Evolutionary conservation across 495 filamentous ascomycete species (phyloP), one percentile per base, ranked within the genome.

Genomic region (Articulospora tetracladia): DNA sequence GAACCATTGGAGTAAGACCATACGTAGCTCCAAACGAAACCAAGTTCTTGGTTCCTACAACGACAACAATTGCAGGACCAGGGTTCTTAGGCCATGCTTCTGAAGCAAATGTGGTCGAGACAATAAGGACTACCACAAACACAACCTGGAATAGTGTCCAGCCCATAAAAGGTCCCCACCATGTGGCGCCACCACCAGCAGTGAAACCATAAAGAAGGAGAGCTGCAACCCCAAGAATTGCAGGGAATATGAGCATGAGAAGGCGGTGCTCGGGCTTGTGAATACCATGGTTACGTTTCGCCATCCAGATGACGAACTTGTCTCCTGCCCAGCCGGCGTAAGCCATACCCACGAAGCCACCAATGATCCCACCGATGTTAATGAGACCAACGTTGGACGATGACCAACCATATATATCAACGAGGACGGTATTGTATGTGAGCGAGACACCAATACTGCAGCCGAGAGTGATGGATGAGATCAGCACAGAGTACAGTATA

Each of bases 51-150:
- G 69, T 70, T 0, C 73, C 74, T 24, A 75, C 71, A 2, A 76
- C 73, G 2, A 71, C 65, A 22, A 73, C 74, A 30, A 76, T 59
- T 2, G 74, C 74, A 1, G 73, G 70, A 2, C 73, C 73, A 4
- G 74, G 74, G 58, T 75, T 73, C 59, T 72, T 71, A 34, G 74
- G 70, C 68, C 68, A 73, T 0, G 68, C 72, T 55, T 75, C 74
- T 2, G 74, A 62, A 0, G 74, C 72, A 34, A 75, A 76, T 1
- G 69, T 68, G 13, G 73, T 74, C 0, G 70, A 63, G 17, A 68
- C 57, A 36, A 76, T 75, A 8, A 76, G 62, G 13, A 74, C 67
- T 2, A 69, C 72, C 15, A 75, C 70, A 48, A 75, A 76, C 0
- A 62, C 53, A 0, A 74, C 41, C 41, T 76, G 69, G 41, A 69